Base-by-base conservation (phyloP, 257 asterid genomes). In the Solanum paucissectum region DNA sequence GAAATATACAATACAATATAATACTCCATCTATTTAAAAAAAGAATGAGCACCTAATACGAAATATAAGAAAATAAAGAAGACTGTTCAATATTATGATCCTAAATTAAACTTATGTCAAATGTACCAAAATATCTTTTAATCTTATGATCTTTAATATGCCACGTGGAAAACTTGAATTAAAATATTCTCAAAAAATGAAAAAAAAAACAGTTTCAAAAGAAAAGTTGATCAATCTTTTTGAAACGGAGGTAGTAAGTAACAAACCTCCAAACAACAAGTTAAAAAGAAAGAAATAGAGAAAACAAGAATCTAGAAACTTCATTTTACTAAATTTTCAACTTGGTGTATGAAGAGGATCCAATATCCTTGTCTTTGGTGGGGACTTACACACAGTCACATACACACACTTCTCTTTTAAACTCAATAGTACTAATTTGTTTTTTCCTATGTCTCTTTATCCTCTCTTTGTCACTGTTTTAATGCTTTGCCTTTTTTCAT, bases 391-490 rank as follows among this genome's bases (percentile, higher is more conserved):
- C 88, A 87, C 64, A 29, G 29, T 29, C 29, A 29, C 29, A 40
- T 32, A 42, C 60, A 75, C 84, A 7, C 82, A 27, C 62, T 75
- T 74, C 86, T 66, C 62, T 83, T 68, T 10, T 27, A 44, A 79
- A 12, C 29, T n/a, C 13, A 23, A 13, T 55, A 79, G 37, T 84
- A 55, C 87, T 27, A 42, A 13, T 88, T 52, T 83, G 87, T 85
- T 79, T 86, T 86, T 87, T 87, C 89, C 89, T 84, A 21, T 36
- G 86, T 86, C 86, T 58, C 84, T 85, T 87, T 64, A 83, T 58
- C 52, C 86, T 85, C 87, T 71, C 86, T 58, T 87, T 44, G 6
- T 73, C 83, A 46, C 37, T 58, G 77, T n/a, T 84, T 84, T 87
- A 76, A 20, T 74, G 49, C 42, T 86, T 86, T 88, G 52, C 86